Evolutionary conservation across 139 green algal genomes (phyloP).

Genomic region (Mesotaenium endlicherianum): DNA sequence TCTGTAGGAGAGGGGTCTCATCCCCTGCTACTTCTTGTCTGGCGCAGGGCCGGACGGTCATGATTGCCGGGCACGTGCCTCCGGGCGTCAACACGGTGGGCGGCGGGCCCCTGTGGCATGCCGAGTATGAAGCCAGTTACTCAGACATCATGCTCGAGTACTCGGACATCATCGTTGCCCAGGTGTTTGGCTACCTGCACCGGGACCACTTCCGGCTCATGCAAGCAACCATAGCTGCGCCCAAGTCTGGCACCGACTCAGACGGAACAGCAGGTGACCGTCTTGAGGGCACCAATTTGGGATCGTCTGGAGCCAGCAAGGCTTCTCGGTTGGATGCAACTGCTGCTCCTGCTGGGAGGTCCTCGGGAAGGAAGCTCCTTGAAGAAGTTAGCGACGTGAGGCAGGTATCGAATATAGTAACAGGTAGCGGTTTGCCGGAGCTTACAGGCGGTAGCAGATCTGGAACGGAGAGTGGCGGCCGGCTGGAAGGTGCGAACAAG

Average conservation of each 20-base stretch:
- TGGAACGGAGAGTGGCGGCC: no score
- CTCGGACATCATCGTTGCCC: background rate
- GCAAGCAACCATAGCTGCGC: no score
- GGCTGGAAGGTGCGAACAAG: no score
- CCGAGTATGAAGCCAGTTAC: background rate
- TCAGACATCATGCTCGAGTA: background rate
- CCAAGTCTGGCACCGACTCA: background rate
- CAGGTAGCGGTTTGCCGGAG: no score
- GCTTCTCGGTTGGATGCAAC: background rate
- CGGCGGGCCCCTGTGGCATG: background rate
- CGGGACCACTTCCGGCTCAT: constrained; percentile 12
- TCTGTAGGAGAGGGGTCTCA: background rate
- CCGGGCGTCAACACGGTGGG: background rate
- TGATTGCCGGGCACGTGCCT: constrained; percentile 5
- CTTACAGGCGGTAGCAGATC: no score
- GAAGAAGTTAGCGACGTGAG: background rate
- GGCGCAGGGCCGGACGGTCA: background rate
- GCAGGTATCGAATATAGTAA: background rate
- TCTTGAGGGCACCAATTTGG: background rate
- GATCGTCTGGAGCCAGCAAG: background rate
- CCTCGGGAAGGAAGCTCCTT: background rate
- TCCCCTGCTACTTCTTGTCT: background rate
- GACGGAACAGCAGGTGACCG: background rate
- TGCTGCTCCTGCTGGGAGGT: background rate
- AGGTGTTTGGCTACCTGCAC: constrained; percentile 9